These are phyloP conservation scores for Citrus hindsii DNA, from an alignment of 345 rosid genomes.

Conservation along the genomic window DNA sequence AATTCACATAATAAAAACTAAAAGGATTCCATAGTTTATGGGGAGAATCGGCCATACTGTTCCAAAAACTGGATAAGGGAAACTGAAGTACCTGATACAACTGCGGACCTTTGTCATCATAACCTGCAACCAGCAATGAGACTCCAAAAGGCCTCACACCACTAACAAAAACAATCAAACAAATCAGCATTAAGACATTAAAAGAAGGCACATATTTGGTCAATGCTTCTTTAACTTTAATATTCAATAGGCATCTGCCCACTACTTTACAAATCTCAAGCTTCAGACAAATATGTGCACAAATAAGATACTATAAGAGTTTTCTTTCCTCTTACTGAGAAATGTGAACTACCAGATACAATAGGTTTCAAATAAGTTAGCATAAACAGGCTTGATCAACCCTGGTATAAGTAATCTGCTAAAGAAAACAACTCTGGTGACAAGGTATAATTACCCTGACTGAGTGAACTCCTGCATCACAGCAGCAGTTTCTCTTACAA, in stretches of 20 bases:
- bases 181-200: not conserved
- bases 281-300: not conserved
- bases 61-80: not conserved
- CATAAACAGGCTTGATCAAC: not conserved
- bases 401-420: not conserved
- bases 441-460: constrained; percentile 62
- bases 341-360: not conserved
- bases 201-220: not conserved
- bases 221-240: not conserved
- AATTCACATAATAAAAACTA: not conserved
- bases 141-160: constrained; percentile 99
- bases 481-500: constrained; percentile 96
- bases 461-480: constrained; percentile 99
- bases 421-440: not conserved
- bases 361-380: not conserved
- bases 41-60: not conserved
- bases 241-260: not conserved
- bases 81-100: constrained; percentile 69
- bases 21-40: not conserved
- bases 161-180: constrained; percentile 30
- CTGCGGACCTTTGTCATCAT: constrained; percentile 94
- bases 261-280: not conserved
- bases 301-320: not conserved
- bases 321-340: not conserved
- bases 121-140: constrained; percentile 87